Percentiles rank a stretch among this genome's conserved stretches.
phyloP scores from a whole-genome alignment of 2,329 filamentous ascomycete genomes.

The Arthrinium phaeospermum region DNA sequence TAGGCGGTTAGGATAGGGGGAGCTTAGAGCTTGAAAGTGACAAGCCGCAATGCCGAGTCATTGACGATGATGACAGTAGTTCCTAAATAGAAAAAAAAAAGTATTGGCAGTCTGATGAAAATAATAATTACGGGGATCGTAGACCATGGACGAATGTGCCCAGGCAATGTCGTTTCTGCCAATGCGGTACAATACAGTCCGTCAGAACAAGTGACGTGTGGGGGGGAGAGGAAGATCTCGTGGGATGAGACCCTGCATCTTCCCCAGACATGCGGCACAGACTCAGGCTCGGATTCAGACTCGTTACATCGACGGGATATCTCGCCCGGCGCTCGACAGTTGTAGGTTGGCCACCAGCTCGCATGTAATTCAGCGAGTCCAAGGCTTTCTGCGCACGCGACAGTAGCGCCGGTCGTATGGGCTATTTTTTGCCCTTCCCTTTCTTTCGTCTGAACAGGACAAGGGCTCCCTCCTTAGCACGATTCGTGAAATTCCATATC shows the following conservation, averaged over 20 bases:
- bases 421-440: background rate
- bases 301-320: constrained; percentile 1
- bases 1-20: background rate
- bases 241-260: constrained; percentile 16
- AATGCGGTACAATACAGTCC: background rate
- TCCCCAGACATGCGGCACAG: constrained; percentile 1
- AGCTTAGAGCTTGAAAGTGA: background rate
- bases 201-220: background rate
- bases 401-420: constrained; percentile 1
- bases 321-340: background rate
- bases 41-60: background rate
- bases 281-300: background rate
- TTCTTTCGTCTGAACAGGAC: background rate
- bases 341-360: background rate
- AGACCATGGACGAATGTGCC: background rate
- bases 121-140: background rate
- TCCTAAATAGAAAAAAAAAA: background rate
- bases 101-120: background rate
- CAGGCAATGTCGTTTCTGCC: background rate
- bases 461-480: background rate
- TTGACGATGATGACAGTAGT: background rate
- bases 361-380: background rate
- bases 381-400: constrained; percentile 9
- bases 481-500: background rate
- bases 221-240: background rate